Conservation (phyloP, 768 basidiomycete genomes). For the Astraeus odoratus region DNA sequence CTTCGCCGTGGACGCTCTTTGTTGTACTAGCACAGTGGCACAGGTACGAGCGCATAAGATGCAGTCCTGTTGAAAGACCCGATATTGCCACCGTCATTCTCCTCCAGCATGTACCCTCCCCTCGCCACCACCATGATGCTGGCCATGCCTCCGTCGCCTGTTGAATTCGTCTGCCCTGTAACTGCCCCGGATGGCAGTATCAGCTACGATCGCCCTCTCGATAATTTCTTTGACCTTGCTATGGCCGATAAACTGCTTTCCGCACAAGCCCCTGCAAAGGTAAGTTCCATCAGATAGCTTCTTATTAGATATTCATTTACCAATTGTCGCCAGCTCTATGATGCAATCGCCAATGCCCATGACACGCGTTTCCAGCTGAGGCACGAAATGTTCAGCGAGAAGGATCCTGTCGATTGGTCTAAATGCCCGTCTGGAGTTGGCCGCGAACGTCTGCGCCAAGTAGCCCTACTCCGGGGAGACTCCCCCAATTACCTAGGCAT, state of each 20-base stretch:
- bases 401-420: not conserved
- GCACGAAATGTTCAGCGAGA: constrained; percentile 8
- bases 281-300: constrained; percentile 1
- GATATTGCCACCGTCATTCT: not conserved
- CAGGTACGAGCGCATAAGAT: not conserved
- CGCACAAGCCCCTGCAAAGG: constrained; percentile 7
- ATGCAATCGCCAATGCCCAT: constrained; percentile 21
- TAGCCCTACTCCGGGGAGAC: constrained; percentile 8
- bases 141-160: constrained; percentile 7
- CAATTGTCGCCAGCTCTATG: constrained; percentile 20
- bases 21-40: not conserved
- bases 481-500: constrained; percentile 21
- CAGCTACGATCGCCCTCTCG: constrained; percentile 16
- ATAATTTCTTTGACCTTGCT: constrained; percentile 21
- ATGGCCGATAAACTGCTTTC: constrained; percentile 14
- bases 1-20: too few species aligned
- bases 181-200: constrained; percentile 10
- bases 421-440: constrained; percentile 9
- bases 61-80: not conserved
- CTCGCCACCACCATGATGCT: constrained; percentile 3
- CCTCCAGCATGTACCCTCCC: constrained; percentile 8
- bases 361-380: constrained; percentile 16
- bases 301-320: not conserved
- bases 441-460: constrained; percentile 12
- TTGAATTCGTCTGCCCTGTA: constrained; percentile 10